Conservation (phyloP, 768 basidiomycete genomes). For the Russula sp. region DNA sequence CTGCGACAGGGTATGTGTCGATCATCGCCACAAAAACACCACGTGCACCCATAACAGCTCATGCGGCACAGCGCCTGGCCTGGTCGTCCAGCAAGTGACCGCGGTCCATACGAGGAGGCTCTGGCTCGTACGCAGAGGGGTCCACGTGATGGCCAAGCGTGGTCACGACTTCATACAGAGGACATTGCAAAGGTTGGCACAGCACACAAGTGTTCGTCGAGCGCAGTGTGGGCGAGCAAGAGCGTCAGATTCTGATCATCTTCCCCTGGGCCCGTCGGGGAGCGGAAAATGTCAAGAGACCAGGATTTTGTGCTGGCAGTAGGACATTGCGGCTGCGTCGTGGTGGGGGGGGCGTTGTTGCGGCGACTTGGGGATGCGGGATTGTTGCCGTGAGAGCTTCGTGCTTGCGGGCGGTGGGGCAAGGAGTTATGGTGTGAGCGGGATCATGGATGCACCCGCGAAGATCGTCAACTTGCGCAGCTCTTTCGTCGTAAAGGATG, state of each 20-base stretch:
- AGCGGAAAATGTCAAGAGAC: no score
- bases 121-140: slow-evolving; percentile 38
- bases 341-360: no score
- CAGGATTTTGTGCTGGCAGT: no score
- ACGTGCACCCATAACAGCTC: slow-evolving; percentile 86
- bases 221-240: slow-evolving; percentile 49
- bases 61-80: slow-evolving; percentile 47
- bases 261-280: no score
- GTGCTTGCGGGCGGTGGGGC: neutral
- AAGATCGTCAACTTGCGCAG: neutral
- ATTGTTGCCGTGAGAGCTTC: slow-evolving; percentile 13
- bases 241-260: slow-evolving; percentile 30
- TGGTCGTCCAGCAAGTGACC: slow-evolving; percentile 41
- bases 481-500: neutral
- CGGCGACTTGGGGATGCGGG: no score
- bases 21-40: slow-evolving; percentile 93
- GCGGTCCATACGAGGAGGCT: slow-evolving; percentile 33
- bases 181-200: slow-evolving; percentile 48
- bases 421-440: neutral
- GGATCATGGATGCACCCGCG: neutral
- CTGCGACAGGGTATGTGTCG: slow-evolving; percentile 77
- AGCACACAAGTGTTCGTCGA: slow-evolving; percentile 28
- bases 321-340: no score
- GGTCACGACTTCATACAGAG: slow-evolving; percentile 48
- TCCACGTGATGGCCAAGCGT: slow-evolving; percentile 79